Evolutionary conservation across 192 early-diverging fungal genomes (phyloP), one percentile per base, ranked within the genome.

Genomic region (Entomortierella chlamydospora): DNA sequence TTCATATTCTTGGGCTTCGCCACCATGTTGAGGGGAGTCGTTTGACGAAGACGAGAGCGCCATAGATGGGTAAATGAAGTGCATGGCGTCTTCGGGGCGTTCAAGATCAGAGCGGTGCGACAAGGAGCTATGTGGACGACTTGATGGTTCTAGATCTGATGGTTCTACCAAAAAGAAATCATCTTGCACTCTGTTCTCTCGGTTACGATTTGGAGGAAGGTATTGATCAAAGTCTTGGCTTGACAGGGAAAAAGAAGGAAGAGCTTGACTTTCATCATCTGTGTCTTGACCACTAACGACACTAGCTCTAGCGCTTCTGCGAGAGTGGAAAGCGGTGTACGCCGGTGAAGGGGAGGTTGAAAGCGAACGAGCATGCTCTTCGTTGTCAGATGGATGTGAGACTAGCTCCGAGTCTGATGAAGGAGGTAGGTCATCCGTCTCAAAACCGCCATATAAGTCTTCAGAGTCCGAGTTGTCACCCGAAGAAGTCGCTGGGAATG

Each of bases 341-440:
- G 45, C 15, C 15, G 57, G 12, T 1, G 53, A 58, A n/a, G 23
- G 63, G 15, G 33, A 6, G 29, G 64, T 13, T 25, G 57, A 66
- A 29, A 33, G 61, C 26, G 57, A 60, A 25, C 17, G 64, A 18
- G 17, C 6, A 11, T 17, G 56, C 37, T 65, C 67, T 20, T 79
- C 76, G 50, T 60, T 70, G 51, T 79, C 76, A 12, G 76, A 79
- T 5, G 68, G 65, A 45, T 79, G 76, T 20, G 76, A 79, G 57
- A 79, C 51, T 7, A 70, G 50, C 41, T 79, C 76, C 11, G 76
- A 79, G 54, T 79, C 68, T 12, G 76, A 69, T 8, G 73, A 69
- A 22, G 60, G 65, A 25, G 23, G 66, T 15, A 56, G 26, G 4
- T 78, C 73, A 42, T 78, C 73, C 15, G 67, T 62, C 17, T 78